Evolutionary conservation across 345 rosid species (phyloP).

Genomic region (Ceriops zippeliana): DNA sequence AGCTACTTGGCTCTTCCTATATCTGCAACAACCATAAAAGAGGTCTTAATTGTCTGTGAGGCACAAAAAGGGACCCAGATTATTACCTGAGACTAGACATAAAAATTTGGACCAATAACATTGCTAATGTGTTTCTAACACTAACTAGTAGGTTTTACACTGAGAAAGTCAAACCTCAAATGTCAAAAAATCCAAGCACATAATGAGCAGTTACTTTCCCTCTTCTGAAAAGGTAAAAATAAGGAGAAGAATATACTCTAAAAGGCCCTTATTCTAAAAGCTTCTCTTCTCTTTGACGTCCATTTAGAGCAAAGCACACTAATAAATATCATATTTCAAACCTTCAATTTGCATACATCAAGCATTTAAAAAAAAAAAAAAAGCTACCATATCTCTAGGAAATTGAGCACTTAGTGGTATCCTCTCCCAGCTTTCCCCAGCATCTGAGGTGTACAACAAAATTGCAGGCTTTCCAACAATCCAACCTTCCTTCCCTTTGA

Average conservation of each 20-base stretch:
- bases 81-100: too few species aligned
- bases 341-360: too few species aligned
- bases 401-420: slow-evolving; percentile 87
- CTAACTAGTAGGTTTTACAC: too few species aligned
- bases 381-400: slow-evolving; percentile 81
- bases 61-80: not conserved
- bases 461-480: slow-evolving; percentile 91
- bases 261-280: not conserved
- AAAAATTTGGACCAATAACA: too few species aligned
- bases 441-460: slow-evolving; percentile 73
- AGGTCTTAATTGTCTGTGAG: not conserved
- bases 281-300: not conserved
- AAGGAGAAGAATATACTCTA: not conserved
- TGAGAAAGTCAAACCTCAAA: too few species aligned
- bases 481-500: slow-evolving; percentile 93
- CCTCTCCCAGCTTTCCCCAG: slow-evolving; percentile 79
- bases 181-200: not conserved
- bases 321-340: too few species aligned
- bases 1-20: not conserved
- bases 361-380: not conserved
- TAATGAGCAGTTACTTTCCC: not conserved
- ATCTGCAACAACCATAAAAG: not conserved
- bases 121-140: too few species aligned
- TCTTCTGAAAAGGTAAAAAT: not conserved
- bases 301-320: not conserved